Base-by-base conservation (phyloP, 441 rosid species). In the Euphorbia corollata region DNA sequence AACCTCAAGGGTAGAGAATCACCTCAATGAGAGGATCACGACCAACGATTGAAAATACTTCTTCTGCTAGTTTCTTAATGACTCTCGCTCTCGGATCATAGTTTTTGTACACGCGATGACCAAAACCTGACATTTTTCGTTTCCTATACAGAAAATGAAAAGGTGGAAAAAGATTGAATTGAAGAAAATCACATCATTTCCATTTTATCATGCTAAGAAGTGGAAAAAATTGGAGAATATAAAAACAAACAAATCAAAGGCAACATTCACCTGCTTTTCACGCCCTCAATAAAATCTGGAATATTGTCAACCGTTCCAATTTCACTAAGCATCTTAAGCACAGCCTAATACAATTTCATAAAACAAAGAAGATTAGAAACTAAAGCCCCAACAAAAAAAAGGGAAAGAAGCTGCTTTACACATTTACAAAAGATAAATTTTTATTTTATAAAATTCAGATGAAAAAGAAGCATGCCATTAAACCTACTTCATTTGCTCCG, bases 11-110 rank as follows among this genome's bases (percentile, higher is more conserved):
- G 58, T 51, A 71, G 60, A 67, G 43, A 68, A 59, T 63, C 71
- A 91, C 99, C 99, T 94, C 99, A 20, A 94, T 94, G 67, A 94
- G 89, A 73, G 99, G 99, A 80, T 94, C 99, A 53, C 90, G 81
- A 50, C 99, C 99, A 68, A 94, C 99, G 77, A 94, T 94, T 55
- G 94, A 85, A 82, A 94, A 94, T 53, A 94, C 99, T 86, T 94
- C 97, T 72, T 91, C 98, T 16, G 99, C 96, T 61, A 94, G 73
- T 76, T 86, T 89, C 78, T 71, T 89, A 20, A 94, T 89, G 79
- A 91, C 96, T 79, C 85, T 94, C 34, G 99, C 99, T 73, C 98
- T 82, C 1, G 99, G 99, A 73, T 94, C 99, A 63, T 94, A 94
- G 86, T 88, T 94, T 80, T 91, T 94, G 87, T 94, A 91, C 6